These are phyloP conservation scores for Aspergillus clavatus DNA, from an alignment of 2,329 filamentous ascomycete species.

Conservation along the genomic window DNA sequence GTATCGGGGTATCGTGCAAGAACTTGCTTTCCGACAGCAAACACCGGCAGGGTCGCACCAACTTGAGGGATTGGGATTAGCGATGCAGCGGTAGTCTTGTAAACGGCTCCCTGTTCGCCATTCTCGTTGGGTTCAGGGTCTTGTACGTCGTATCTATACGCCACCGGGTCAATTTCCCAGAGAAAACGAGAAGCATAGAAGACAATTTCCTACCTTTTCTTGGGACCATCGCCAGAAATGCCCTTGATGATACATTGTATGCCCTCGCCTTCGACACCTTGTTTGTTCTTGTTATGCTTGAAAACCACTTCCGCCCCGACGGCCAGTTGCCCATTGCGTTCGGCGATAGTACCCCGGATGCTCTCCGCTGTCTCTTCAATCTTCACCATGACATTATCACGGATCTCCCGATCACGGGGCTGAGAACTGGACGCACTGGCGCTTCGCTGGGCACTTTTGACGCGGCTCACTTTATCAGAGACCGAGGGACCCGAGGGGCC, in stretches of 20 bases:
- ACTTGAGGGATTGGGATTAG: constrained; percentile 70
- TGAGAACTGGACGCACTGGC: constrained; percentile 41
- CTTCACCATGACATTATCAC: constrained; percentile 36
- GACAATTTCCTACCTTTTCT: constrained; percentile 52
- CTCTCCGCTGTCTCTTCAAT: constrained; percentile 42
- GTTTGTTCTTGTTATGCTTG: constrained; percentile 48
- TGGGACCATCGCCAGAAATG: constrained; percentile 66
- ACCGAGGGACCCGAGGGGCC: constrained; percentile 36
- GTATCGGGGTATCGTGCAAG: constrained; percentile 77
- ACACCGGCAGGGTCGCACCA: constrained; percentile 58
- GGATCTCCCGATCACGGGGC: constrained; percentile 34
- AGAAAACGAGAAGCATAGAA: constrained; percentile 2
- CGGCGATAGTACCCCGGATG: constrained; percentile 41
- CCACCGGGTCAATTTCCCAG: constrained; percentile 12
- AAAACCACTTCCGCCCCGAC: constrained; percentile 49
- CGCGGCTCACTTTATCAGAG: constrained; percentile 41
- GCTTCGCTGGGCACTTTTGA: constrained; percentile 40
- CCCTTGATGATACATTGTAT: constrained; percentile 74
- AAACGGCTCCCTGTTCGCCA: constrained; percentile 57
- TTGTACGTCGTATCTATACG: constrained; percentile 65
- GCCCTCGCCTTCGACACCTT: constrained; percentile 49
- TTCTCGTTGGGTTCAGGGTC: constrained; percentile 71
- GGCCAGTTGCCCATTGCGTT: constrained; percentile 41
- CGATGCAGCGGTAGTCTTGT: constrained; percentile 66
- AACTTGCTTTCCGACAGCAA: constrained; percentile 62